Percentiles rank a stretch among this genome's conserved stretches.
Conservation (phyloP, 2,329 filamentous ascomycete genomes). For the Aspergillus eucalypticola region DNA sequence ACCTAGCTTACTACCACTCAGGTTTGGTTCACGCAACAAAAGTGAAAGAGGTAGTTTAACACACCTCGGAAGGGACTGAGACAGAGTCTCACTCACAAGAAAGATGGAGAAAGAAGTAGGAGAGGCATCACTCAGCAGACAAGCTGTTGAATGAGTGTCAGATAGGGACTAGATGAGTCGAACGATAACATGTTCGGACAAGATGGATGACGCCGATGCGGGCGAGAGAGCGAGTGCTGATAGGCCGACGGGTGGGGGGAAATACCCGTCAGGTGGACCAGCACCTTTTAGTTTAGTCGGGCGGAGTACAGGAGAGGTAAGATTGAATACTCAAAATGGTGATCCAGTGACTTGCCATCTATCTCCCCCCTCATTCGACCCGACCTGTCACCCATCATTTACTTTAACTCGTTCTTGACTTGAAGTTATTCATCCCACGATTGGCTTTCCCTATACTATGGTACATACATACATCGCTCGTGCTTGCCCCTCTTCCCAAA, state of each 20-base stretch:
- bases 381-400: neutral
- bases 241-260: conserved; percentile 22
- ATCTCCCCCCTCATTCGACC: neutral
- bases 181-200: neutral
- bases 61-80: neutral
- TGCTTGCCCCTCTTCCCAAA: neutral
- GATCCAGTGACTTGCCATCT: neutral
- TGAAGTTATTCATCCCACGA: neutral
- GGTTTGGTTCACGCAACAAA: no score
- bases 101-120: no score
- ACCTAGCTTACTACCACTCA: no score
- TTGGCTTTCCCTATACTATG: conserved; percentile 12
- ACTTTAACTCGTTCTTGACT: neutral
- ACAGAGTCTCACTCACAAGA: neutral
- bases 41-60: neutral
- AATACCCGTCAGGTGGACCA: conserved; percentile 20
- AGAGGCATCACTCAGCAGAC: no score
- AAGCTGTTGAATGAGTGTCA: no score
- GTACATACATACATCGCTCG: conserved; percentile 14
- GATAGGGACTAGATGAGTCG: neutral
- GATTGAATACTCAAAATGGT: no score
- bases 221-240: conserved; percentile 13
- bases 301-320: no score
- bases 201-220: conserved; percentile 18
- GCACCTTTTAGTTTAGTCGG: neutral